These are phyloP conservation scores for Anisogramma anomala DNA, from an alignment of 2,329 filamentous ascomycete species.

Conservation along the genomic window DNA sequence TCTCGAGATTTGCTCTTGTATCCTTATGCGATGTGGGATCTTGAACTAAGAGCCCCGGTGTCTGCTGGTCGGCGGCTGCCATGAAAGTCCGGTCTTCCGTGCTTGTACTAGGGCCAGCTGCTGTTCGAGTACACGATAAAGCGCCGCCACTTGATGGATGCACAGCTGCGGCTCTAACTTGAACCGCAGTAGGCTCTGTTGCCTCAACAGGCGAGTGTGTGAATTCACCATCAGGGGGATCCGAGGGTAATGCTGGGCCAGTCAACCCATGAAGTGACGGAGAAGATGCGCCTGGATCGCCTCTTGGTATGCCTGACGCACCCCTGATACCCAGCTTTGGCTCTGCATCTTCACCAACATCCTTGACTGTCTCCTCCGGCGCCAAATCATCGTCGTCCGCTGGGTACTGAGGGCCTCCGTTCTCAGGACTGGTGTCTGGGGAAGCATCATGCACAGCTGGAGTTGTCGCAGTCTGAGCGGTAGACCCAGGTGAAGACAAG, in stretches of 20 bases:
- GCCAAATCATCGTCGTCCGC: conserved; percentile 35
- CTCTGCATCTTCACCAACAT: conserved; percentile 15
- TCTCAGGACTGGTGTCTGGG: conserved; percentile 62
- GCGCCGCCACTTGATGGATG: too few relatives aligned
- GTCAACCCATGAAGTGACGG: conserved; percentile 34
- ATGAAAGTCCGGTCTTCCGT: neutral
- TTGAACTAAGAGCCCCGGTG: too few relatives aligned
- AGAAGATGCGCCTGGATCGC: conserved; percentile 26
- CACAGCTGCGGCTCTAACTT: too few relatives aligned
- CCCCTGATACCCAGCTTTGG: conserved; percentile 15
- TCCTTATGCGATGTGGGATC: neutral
- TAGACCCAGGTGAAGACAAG: conserved; percentile 50
- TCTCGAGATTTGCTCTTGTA: neutral
- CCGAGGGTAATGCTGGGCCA: conserved; percentile 16
- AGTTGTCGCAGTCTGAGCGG: conserved; percentile 61
- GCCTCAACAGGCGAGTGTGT: neutral
- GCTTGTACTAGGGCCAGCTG: neutral
- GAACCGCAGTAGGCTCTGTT: too few relatives aligned
- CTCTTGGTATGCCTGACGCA: neutral
- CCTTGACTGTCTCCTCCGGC: conserved; percentile 26
- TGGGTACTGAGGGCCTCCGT: conserved; percentile 48
- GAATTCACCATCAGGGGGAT: neutral
- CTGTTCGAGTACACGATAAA: too few relatives aligned
- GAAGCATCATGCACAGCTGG: conserved; percentile 57
- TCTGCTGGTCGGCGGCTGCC: neutral